Conservation (phyloP, 208 protist species). For the Crithidia sp. region DNA sequence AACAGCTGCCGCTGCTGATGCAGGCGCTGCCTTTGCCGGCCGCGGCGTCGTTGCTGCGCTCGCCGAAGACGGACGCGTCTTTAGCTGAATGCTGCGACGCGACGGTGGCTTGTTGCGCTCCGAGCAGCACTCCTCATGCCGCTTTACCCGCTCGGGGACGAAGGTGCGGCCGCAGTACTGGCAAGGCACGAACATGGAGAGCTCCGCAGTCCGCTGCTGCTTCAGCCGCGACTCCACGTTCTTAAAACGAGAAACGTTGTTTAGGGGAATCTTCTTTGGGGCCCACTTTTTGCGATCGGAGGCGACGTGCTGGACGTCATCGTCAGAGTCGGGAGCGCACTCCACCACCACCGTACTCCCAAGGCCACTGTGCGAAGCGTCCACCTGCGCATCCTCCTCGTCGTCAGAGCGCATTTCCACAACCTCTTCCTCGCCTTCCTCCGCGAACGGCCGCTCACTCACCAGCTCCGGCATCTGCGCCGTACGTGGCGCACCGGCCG, state of each 20-base stretch:
- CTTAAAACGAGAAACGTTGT: conserved; percentile 85
- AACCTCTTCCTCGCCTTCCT: background rate
- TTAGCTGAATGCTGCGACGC: background rate
- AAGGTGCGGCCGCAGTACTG: conserved; percentile 83
- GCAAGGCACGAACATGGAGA: conserved; percentile 48
- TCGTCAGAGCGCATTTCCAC: background rate
- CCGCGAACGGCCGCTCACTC: background rate
- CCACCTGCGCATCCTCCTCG: background rate
- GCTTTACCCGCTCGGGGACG: conserved; percentile 65
- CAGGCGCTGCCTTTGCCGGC: background rate
- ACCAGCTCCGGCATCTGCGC: background rate
- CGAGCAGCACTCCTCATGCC: conserved; percentile 84
- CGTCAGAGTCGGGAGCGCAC: background rate
- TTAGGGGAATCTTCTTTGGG: conserved; percentile 62
- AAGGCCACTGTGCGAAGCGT: background rate
- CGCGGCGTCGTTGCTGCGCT: conserved; percentile 3
- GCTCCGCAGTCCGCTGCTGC: conserved; percentile 33
- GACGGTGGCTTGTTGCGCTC: conserved; percentile 62
- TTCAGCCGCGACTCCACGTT: conserved; percentile 77
- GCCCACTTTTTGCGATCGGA: background rate
- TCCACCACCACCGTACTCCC: background rate
- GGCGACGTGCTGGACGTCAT: background rate
- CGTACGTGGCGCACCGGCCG: conserved; percentile 2
- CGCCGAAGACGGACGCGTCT: conserved; percentile 5
- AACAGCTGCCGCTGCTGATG: background rate